Base-by-base conservation (phyloP, 345 rosid species). In the Luvunga scandens region DNA sequence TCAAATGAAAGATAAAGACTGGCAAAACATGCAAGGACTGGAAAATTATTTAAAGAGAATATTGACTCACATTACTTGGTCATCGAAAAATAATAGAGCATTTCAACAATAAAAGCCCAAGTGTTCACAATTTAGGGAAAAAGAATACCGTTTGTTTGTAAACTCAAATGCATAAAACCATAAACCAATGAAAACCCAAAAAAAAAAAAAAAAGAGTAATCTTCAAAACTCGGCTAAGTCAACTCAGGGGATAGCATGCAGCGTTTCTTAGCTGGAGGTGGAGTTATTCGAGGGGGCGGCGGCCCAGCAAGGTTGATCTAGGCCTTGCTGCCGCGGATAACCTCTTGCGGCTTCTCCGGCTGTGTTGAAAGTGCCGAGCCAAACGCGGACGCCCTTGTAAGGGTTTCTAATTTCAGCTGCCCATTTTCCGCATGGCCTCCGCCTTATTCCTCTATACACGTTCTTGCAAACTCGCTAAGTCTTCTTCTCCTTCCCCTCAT, bases 361-460 rank as follows among this genome's bases (percentile, higher is more conserved):
- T 24, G 94, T 90, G 90, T 79, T 84, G 81, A 77, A 94, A 53
- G 98, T 94, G 34, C 98, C 98, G 4, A 94, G 97, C 98, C 39
- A 36, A 36, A 6, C 39, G 8, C 1, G 39, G 39, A 36, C 39
- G 39, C 8, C 39, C 39, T 36, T 36, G 39, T 36, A 36, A 36
- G 39, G 39, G 39, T 94, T 98, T 81, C 98, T 83, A 28, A 94
- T 94, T 88, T 94, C 97, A 9, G 97, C 93, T 0, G 95, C 98
- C 98, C 98, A 95, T 85, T 95, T 93, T 0, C 95, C 98, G 98
- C 97, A 93, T 9, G 98, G 94, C 73, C 98, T 82, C 80, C 84
- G 95, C 82, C 98, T 87, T 81, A 95, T 92, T 63, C 98, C 98
- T 83, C 98, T 86, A 83, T 90, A 91, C 71, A 88, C 76, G 76